Percentiles rank a stretch among this genome's conserved stretches.
phyloP scores from a whole-genome alignment of 306 rosid genomes.

The apple (Malus domestica) region DNA sequence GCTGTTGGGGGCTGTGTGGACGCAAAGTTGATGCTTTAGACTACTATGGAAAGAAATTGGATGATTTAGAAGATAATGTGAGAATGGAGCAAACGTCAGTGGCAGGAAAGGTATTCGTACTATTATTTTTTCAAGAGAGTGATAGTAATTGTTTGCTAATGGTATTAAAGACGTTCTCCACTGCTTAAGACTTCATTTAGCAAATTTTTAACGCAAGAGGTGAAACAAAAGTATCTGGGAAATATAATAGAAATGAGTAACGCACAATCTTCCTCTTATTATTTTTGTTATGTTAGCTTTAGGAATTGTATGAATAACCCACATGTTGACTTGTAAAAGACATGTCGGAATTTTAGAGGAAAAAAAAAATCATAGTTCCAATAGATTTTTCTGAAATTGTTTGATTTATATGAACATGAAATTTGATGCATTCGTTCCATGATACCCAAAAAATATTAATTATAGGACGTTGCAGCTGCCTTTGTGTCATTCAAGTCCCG shows the following conservation, averaged over 20 bases:
- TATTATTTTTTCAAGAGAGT: not conserved
- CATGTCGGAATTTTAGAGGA: not conserved
- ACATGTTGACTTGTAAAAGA: not conserved
- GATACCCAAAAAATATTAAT: conserved; percentile 6
- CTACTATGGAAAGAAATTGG: conserved; percentile 55
- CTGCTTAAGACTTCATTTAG: not conserved
- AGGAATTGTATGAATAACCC: not conserved
- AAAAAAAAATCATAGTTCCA: not conserved
- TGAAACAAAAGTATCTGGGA: not conserved
- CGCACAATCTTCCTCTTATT: not conserved
- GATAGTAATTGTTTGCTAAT: not conserved
- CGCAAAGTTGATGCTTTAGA: conserved; percentile 39
- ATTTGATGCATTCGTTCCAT: conserved; percentile 8
- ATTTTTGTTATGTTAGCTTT: not conserved
- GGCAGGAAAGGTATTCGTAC: conserved; percentile 46
- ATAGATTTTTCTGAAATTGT: not conserved
- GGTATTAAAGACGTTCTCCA: not conserved
- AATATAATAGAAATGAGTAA: not conserved
- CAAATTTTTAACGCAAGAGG: not conserved
- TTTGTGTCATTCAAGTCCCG: conserved; percentile 86
- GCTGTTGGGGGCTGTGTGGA: conserved; percentile 60
- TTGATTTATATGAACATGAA: conserved; percentile 15
- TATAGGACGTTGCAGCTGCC: conserved; percentile 74
- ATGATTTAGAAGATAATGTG: conserved; percentile 51
- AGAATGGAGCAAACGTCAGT: conserved; percentile 58